Conservation (phyloP, 73 alveolate species). For the Paramecium primaurelia region DNA sequence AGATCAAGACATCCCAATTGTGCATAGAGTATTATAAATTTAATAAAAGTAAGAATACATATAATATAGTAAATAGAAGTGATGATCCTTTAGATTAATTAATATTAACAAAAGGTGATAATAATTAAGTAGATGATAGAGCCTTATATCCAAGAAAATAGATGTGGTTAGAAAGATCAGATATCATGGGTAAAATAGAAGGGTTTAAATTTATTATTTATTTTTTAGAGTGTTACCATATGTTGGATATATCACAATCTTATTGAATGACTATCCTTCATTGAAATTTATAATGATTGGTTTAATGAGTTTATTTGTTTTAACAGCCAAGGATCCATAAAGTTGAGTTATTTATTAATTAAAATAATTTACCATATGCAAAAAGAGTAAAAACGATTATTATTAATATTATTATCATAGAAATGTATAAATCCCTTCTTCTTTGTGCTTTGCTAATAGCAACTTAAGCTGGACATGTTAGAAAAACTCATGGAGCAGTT, state of each 20-base stretch:
- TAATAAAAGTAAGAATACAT: conserved; percentile 56
- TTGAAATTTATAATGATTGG: conserved; percentile 85
- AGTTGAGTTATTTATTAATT: conserved; percentile 51
- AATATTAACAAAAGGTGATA: conserved; percentile 97
- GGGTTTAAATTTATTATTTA: conserved; percentile 60
- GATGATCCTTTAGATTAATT: conserved; percentile 70
- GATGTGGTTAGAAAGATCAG: conserved; percentile 77
- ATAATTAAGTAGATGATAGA: conserved; percentile 95
- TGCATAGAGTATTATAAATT: conserved; percentile 88
- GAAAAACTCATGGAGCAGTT: not conserved
- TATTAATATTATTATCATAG: not conserved
- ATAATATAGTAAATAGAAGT: conserved; percentile 55
- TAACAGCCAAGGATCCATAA: conserved; percentile 87
- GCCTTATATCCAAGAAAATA: conserved; percentile 94
- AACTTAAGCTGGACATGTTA: not conserved
- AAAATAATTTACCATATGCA: not conserved
- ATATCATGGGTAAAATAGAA: conserved; percentile 88
- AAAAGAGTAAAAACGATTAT: conserved; percentile 11
- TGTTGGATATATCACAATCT: conserved; percentile 93
- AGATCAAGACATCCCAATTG: conserved; percentile 93
- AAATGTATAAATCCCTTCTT: not conserved
- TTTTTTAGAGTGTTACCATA: conserved; percentile 78
- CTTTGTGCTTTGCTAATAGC: not conserved
- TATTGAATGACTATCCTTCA: conserved; percentile 93
- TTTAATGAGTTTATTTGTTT: conserved; percentile 86